These are phyloP conservation scores for Globisporangium polare DNA, from an alignment of 352 stramenopile genomes.

Conservation along the genomic window DNA sequence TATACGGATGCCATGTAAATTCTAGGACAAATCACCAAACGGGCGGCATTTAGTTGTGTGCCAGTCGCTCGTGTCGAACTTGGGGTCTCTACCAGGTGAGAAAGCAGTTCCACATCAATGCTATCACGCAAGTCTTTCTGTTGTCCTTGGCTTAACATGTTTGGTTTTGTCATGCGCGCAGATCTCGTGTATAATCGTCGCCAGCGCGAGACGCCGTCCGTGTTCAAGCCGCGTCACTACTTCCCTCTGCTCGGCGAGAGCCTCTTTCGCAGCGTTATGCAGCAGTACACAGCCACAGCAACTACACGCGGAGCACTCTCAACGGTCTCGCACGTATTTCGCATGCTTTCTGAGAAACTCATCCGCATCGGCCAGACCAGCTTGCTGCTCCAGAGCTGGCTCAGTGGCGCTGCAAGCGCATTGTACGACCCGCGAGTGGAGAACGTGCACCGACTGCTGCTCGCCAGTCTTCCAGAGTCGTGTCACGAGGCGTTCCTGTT, in stretches of 20 bases:
- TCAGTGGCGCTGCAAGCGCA: constrained; percentile 13
- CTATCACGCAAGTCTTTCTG: neutral
- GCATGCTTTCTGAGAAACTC: constrained; percentile 61
- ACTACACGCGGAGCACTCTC: neutral
- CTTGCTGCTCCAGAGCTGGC: constrained; percentile 43
- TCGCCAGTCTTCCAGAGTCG: constrained; percentile 45
- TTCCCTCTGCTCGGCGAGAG: constrained; percentile 35
- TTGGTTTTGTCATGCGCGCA: neutral
- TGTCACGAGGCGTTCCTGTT: constrained; percentile 46
- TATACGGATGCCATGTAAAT: neutral
- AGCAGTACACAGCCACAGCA: neutral
- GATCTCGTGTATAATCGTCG: constrained; percentile 68
- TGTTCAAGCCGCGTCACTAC: constrained; percentile 46
- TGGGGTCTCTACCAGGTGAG: constrained; percentile 47
- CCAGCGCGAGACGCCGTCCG: constrained; percentile 33
- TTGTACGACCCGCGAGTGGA: constrained; percentile 15
- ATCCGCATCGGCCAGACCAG: constrained; percentile 49
- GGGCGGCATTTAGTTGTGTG: constrained; percentile 6
- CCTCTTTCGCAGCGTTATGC: constrained; percentile 32
- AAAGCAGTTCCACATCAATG: constrained; percentile 2
- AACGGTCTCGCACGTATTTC: constrained; percentile 30
- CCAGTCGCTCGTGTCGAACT: constrained; percentile 39
- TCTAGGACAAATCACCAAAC: constrained; percentile 6
- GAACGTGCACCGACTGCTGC: constrained; percentile 25
- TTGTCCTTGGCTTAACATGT: neutral